Base-by-base conservation (phyloP, 2,329 filamentous ascomycete genomes). In the Cordyceps fumosorosea region DNA sequence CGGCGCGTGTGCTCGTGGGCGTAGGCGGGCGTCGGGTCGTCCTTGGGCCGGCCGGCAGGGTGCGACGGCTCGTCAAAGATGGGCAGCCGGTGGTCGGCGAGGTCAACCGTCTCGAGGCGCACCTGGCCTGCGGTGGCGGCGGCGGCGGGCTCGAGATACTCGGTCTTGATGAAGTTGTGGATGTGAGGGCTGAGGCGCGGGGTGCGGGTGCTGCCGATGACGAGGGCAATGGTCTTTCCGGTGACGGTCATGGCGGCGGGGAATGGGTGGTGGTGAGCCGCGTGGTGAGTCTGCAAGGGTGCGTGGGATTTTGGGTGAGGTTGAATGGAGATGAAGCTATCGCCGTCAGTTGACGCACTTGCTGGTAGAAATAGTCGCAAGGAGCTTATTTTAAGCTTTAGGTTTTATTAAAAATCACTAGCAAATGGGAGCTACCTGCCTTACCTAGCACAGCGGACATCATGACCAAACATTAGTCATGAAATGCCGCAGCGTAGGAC, bases 41-140 rank as follows among this genome's bases (percentile, higher is more conserved):
- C 62, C 3, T 66, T 68, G 6, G 75, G 75, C 5, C 78, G 71
- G 67, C 72, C 70, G 51, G 67, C 68, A 0, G 75, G 76, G 20
- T 72, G 65, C 45, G 72, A 66, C 10, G 68, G 63, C 67, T 81
- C 76, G 66, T 78, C 70, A 62, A 69, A 78, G 44, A 80, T 66
- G 40, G 76, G 76, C 16, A 80, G 75, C 61, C 75, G 74, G 67
- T 74, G 76, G 56, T 72, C 66, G 22, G 66, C 66, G 22, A 78
- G 62, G 60, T 77, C 73, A 50, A 78, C 67, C 18, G 66, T 64
- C 2, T 63, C 53, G 52, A 75, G n/a, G 3, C 63, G 63, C 57
- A 70, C 66, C 7, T 8, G n/a, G 18, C 63, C 29, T 29, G 29
- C 62, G 64, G 37, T 56, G 5, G 63, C 56, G 3, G 56, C 60